Percentiles rank a stretch among this genome's conserved stretches.
phyloP scores from a whole-genome alignment of 495 filamentous ascomycete genomes.

The Cryomyces minteri region DNA sequence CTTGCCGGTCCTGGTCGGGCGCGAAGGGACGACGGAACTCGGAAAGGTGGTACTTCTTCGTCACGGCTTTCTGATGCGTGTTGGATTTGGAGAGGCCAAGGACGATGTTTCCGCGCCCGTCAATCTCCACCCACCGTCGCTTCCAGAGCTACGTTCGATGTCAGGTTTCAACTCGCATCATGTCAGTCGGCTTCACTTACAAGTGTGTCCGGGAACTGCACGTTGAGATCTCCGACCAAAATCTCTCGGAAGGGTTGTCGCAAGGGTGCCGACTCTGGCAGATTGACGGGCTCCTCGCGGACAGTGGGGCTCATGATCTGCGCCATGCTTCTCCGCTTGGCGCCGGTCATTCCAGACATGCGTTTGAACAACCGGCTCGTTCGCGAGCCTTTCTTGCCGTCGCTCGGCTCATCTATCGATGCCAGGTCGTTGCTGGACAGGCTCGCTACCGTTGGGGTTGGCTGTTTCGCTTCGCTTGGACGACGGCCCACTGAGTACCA shows the following conservation, averaged over 20 bases:
- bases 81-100: conserved; percentile 34
- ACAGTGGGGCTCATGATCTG: conserved; percentile 29
- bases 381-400: conserved; percentile 46
- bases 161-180: background rate
- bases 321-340: conserved; percentile 39
- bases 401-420: conserved; percentile 12
- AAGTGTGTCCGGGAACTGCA: conserved; percentile 83
- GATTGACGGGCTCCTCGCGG: conserved; percentile 1
- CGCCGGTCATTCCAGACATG: conserved; percentile 45
- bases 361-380: conserved; percentile 62
- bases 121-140: conserved; percentile 61
- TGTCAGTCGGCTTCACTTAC: conserved; percentile 9
- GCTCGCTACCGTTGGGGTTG: conserved; percentile 7
- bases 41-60: conserved; percentile 61
- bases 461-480: conserved; percentile 19
- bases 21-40: conserved; percentile 63
- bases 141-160: conserved; percentile 51
- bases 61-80: conserved; percentile 25
- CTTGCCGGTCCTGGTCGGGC: conserved; percentile 75
- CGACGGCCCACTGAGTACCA: conserved; percentile 21
- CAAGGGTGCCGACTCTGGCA: conserved; percentile 9
- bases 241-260: conserved; percentile 7
- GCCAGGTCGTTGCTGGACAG: conserved; percentile 19
- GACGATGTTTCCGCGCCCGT: conserved; percentile 58
- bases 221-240: conserved; percentile 72